Evolutionary conservation across 768 basidiomycete genomes (phyloP), one percentile per base, ranked within the genome.

Genomic region (Mrakia frigida): DNA sequence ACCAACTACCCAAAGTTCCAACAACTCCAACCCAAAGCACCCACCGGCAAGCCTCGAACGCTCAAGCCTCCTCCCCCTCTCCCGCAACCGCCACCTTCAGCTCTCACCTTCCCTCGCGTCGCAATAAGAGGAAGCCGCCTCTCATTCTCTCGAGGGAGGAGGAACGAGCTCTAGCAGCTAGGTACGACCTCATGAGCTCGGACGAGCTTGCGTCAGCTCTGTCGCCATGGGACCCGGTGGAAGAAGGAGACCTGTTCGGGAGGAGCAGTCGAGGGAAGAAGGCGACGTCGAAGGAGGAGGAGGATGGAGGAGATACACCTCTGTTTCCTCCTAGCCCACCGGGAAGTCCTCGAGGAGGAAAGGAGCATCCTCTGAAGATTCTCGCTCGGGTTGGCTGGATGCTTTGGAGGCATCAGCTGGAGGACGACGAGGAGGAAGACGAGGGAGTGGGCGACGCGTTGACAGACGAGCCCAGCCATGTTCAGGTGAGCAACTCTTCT

Each of bases 301-400:
- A 16, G 43, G 68, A 18, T 23, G 41, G 53, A 41, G 50, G 50
- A 31, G 50, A n/a, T 18, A 43, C 23, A 33, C 71, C 76, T 11
- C 39, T 77, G 21, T 77, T 77, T 23, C 76, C 76, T 31, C 61
- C 60, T 18, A 67, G 63, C 18, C 63, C 71, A 16, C 69, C 41
- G 1, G 68, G 63, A 33, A 39, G 50, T 18, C 50, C 56, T 11
- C 16, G 23, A 60, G 7, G 56, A 23, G 25, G 59, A 5, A 59
- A 41, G 21, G 76, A 77, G 9, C 76, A 77, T n/a, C 76, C 76
- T 39, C n/a, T 77, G 23, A 63, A 65, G 60, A 28, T 73, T 5
- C 76, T 77, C n/a, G 76, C 71, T 10, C 52, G 71, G 35, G 37
- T 71, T 3, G 61, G 71, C 9, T 68, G 71, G 65, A 68, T n/a